Evolutionary conservation across 78 protist species (phyloP).

Genomic region (Creolimax fragrantissima): DNA sequence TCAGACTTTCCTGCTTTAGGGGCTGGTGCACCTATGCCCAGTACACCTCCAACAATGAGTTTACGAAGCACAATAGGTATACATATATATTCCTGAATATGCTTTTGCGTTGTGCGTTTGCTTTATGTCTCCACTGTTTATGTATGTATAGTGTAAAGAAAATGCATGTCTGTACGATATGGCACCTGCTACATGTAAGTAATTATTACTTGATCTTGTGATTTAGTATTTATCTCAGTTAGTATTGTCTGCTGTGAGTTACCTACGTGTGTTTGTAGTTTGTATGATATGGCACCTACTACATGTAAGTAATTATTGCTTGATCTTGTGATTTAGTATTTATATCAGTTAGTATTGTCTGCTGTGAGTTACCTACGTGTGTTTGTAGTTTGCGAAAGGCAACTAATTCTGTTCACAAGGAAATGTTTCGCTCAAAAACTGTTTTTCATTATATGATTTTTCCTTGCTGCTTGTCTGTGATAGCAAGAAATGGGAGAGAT

Average conservation of each 20-base stretch:
- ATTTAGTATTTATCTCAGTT: not conserved
- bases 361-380: not conserved
- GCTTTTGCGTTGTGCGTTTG: not conserved
- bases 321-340: not conserved
- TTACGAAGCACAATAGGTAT: not conserved
- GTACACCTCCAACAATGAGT: not conserved
- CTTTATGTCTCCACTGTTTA: not conserved
- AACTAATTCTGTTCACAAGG: not conserved
- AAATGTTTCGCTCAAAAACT: not conserved
- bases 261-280: not conserved
- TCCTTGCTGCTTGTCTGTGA: too few relatives aligned
- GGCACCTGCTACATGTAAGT: not conserved
- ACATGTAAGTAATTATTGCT: not conserved
- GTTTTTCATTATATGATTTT: not conserved
- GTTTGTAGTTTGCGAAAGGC: not conserved
- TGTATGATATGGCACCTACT: not conserved
- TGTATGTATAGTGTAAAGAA: not conserved
- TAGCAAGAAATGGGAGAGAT: too few relatives aligned
- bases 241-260: not conserved
- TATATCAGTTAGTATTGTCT: not conserved
- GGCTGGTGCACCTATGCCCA: not conserved
- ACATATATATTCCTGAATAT: not conserved
- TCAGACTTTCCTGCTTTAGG: not conserved
- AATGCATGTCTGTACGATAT: not conserved
- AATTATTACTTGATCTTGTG: not conserved